These are phyloP conservation scores for Mortierella claussenii DNA, from an alignment of 192 early-diverging fungal genomes.

Conservation along the genomic window DNA sequence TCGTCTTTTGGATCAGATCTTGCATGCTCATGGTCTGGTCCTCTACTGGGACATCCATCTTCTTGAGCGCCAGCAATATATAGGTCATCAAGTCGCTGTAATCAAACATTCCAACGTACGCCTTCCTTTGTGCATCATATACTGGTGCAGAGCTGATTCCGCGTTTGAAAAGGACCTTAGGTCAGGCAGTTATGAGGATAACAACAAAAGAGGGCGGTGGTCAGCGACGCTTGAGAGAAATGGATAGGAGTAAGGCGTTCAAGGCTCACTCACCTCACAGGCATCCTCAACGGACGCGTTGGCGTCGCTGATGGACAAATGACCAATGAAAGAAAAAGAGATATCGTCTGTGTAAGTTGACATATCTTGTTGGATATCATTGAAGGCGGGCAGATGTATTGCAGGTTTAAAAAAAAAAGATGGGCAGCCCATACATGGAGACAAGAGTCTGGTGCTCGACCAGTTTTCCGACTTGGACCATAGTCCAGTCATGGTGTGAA, in stretches of 20 bases:
- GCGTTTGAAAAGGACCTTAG: slow-evolving; percentile 72
- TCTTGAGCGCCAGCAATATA: slow-evolving; percentile 71
- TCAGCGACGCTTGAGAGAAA: too few relatives aligned
- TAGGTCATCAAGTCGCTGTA: slow-evolving; percentile 84
- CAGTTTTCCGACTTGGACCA: slow-evolving; percentile 65
- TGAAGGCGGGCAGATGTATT: too few relatives aligned
- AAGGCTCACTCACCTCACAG: slow-evolving; percentile 56
- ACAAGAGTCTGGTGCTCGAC: slow-evolving; percentile 71
- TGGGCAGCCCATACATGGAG: too few relatives aligned
- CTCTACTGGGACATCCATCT: slow-evolving; percentile 46
- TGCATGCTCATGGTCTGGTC: slow-evolving; percentile 61
- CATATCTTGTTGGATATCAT: too few relatives aligned
- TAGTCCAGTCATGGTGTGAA: slow-evolving; percentile 69
- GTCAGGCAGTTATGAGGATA: too few relatives aligned
- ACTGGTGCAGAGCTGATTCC: slow-evolving; percentile 85
- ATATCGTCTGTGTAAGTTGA: too few relatives aligned
- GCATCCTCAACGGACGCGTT: slow-evolving; percentile 74
- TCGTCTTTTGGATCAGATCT: slow-evolving; percentile 64
- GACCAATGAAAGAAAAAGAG: too few relatives aligned
- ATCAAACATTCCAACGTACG: slow-evolving; percentile 89
- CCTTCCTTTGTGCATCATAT: slow-evolving; percentile 61
- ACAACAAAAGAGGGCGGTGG: background rate
- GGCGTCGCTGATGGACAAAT: too few relatives aligned
- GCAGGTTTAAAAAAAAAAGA: too few relatives aligned
- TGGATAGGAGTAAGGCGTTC: too few relatives aligned